Base-by-base conservation (phyloP, 1,284 basidiomycete species). In the Amylostereum areolatum region DNA sequence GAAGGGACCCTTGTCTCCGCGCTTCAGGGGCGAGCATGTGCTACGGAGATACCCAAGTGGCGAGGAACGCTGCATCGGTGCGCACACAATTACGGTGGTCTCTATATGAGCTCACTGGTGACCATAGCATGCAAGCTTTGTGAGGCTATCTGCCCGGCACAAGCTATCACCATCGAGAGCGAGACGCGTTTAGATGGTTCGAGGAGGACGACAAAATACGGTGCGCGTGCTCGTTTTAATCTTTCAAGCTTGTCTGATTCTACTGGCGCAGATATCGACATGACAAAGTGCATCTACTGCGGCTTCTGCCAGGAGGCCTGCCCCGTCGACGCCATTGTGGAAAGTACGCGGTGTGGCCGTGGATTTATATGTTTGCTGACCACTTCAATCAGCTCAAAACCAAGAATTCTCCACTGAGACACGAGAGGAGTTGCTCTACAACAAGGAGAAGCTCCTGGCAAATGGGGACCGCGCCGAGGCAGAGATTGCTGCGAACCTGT, bases 1-100 rank as follows among this genome's bases (percentile, higher is more conserved):
- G 73, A 99, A 99, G 71, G 97, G 97, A 24, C 97, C 97, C 36
- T 72, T 99, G 50, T 97, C 92, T 37, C 95, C 97, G 40, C 91
- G 97, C 55, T 99, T 99, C 81, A 86, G 97, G 66, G 97, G 97
- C 51, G 97, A 99, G 71, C 97, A 99, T 69, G 97, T 97, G n/a
- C 74, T 99, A 57, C 84, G 97, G 53, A 79, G 97, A 63, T 99
- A 99, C 72, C 94, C 97, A 18, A 96, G 90, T 55, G 97, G 97
- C 35, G 97, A 99, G 75, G 97, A 99, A 70, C 84, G 97, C 48
- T 99, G 97, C 73, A 99, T 99, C 57, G 94, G 94, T 94, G 59
- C 59, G 78, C 69, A 40, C 39, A 47, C 43, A 27, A 28, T 45
- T 48, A 42, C 10, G 35, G 25, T 53, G 29, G 32, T 49, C 43